Evolutionary conservation across 2,329 filamentous ascomycete species (phyloP), one percentile per base, ranked within the genome.

Genomic region (Coniochaeta prunicola): DNA sequence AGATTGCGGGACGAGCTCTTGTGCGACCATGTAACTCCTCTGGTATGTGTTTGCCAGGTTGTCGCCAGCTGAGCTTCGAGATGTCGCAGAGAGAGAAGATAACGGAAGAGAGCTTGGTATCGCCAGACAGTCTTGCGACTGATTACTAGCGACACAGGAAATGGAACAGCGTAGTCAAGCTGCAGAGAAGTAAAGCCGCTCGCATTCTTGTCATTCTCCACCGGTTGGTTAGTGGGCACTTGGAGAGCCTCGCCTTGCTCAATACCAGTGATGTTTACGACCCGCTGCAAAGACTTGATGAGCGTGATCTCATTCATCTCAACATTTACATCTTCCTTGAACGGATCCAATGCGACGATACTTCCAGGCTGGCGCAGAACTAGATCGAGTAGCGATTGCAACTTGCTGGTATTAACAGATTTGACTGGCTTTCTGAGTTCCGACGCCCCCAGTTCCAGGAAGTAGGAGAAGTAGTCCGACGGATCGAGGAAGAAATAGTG

Each of bases 401-500:
- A 80, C 73, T 99, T 99, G 71, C 87, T 87, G 58, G 90, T 90
- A 69, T 97, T 99, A 73, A 97, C 92, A 58, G 83, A 83, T 70
- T 91, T 91, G 60, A 92, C 90, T 33, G 90, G 88, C 70, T 97
- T 97, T 67, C 91, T 89, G 60, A 99, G 80, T 74, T 99, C 94
- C 1, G 92, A 92, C 31, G 89, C 82, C 58, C 91, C 87, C 21
- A 99, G 85, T 70, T 99, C 94, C 60, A 99, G 86, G 72, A 99
- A 99, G 74, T 97, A 96, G 2, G 92, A 92, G 73, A 99, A 97
- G 77, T 96, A 99, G 72, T 99, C 94, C 34, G 94, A 97, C 9
- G 92, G 89, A 67, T 97, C 93, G 62, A 99, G 86, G 79, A 99
- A 99, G 78, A 97, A 99, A 77, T 99, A 99, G 74, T 99, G 94